A percentile compares a stretch with the other conserved stretches of the same genome.
These are phyloP conservation scores for Rasamsonia emersonii DNA, from an alignment of 2,329 filamentous ascomycete genomes.

Conservation along the genomic window DNA sequence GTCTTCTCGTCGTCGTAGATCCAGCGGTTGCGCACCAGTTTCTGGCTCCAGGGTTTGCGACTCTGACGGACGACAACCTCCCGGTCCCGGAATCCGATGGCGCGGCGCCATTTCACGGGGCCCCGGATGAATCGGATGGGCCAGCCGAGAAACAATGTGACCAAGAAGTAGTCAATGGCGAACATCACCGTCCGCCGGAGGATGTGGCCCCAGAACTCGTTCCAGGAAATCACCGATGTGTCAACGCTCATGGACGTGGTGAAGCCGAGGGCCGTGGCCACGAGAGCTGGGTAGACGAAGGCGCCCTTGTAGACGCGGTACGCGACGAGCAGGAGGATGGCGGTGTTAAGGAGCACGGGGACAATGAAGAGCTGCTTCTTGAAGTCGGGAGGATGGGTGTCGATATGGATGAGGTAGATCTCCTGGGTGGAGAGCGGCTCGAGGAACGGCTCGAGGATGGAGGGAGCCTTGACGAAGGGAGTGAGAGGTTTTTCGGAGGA, in stretches of 20 bases:
- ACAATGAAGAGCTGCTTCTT: slow-evolving; percentile 79
- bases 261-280: slow-evolving; percentile 57
- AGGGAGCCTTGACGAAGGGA: slow-evolving; percentile 61
- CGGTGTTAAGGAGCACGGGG: slow-evolving; percentile 66
- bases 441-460: slow-evolving; percentile 57
- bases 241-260: slow-evolving; percentile 59
- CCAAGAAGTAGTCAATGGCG: slow-evolving; percentile 63
- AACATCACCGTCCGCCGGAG: slow-evolving; percentile 56
- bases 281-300: slow-evolving; percentile 63
- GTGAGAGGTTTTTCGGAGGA: slow-evolving; percentile 36
- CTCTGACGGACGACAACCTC: slow-evolving; percentile 78
- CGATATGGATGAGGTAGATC: slow-evolving; percentile 80
- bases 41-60: slow-evolving; percentile 57
- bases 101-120: slow-evolving; percentile 65
- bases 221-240: slow-evolving; percentile 47
- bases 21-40: slow-evolving; percentile 42
- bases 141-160: slow-evolving; percentile 63
- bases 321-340: slow-evolving; percentile 55
- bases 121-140: slow-evolving; percentile 61
- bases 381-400: slow-evolving; percentile 58
- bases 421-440: slow-evolving; percentile 56
- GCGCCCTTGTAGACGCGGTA: slow-evolving; percentile 61
- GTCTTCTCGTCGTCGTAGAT: slow-evolving; percentile 45
- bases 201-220: slow-evolving; percentile 49
- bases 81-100: slow-evolving; percentile 64